Percentiles rank a stretch among this genome's conserved stretches.
phyloP scores from a whole-genome alignment of 148 eudicot genomes.

The Rhododendron ferrugineum region DNA sequence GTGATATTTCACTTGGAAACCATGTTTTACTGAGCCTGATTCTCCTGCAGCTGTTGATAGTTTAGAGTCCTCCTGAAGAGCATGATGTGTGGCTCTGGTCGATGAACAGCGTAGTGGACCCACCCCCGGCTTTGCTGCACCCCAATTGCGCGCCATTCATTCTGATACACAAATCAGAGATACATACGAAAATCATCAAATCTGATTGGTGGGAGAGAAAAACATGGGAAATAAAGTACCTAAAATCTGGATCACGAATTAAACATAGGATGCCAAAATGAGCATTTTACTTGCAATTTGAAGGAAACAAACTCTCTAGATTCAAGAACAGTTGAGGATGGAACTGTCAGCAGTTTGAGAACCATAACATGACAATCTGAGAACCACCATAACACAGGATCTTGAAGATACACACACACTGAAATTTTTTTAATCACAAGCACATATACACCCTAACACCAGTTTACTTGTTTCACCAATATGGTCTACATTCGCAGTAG shows the following conservation, averaged over 20 bases:
- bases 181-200: not conserved
- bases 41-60: slow-evolving; percentile 76
- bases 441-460: not conserved
- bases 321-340: not conserved
- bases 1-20: slow-evolving; percentile 44
- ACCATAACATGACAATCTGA: not conserved
- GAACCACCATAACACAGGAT: not conserved
- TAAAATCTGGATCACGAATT: not conserved
- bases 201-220: not conserved
- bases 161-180: slow-evolving; percentile 26
- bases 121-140: slow-evolving; percentile 92
- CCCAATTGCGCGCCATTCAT: slow-evolving; percentile 86
- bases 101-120: slow-evolving; percentile 88
- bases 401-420: not conserved
- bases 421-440: not conserved
- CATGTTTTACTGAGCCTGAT: slow-evolving; percentile 36
- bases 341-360: not conserved
- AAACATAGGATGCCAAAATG: not conserved
- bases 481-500: not conserved
- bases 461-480: not conserved
- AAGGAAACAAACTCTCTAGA: not conserved
- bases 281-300: not conserved
- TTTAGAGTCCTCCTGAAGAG: slow-evolving; percentile 84
- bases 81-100: slow-evolving; percentile 94
- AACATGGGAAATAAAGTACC: not conserved